Evolutionary conservation across 768 basidiomycete species (phyloP).

Genomic region (Hirschioporus abietinus): DNA sequence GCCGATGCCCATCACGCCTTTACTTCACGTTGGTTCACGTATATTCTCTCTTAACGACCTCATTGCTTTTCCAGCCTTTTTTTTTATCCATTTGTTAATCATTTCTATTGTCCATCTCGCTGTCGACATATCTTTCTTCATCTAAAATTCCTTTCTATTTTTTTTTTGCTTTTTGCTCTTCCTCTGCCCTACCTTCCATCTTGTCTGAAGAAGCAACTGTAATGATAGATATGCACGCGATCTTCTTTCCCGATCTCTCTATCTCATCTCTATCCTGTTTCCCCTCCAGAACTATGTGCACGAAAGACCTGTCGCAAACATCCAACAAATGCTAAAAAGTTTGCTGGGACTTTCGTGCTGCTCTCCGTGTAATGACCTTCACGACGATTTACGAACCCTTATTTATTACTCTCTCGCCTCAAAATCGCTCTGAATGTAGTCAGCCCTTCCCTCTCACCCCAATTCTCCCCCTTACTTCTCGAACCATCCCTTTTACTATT

Average conservation of each 20-base stretch:
- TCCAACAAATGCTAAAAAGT: no score
- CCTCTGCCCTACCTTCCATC: neutral
- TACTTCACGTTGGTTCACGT: conserved; percentile 1
- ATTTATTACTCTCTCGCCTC: neutral
- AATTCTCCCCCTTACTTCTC: neutral
- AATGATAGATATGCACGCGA: conserved; percentile 1
- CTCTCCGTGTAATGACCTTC: conserved; percentile 9
- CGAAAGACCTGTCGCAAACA: neutral
- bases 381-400: conserved; percentile 1
- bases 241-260: neutral
- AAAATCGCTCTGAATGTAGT: neutral
- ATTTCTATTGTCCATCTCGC: conserved; percentile 18
- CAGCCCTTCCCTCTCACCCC: neutral
- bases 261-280: neutral
- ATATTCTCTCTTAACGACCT: conserved; percentile 17
- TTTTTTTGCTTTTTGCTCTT: neutral
- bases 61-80: conserved; percentile 49
- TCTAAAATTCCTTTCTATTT: conserved; percentile 8
- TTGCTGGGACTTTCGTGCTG: no score
- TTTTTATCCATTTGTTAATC: conserved; percentile 24
- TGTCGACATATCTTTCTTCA: conserved; percentile 29
- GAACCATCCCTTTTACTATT: neutral
- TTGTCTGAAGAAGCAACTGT: conserved; percentile 6
- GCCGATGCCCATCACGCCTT: neutral
- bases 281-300: neutral